Conservation (phyloP, 2,329 filamentous ascomycete genomes). For the Cercospora berteroae region DNA sequence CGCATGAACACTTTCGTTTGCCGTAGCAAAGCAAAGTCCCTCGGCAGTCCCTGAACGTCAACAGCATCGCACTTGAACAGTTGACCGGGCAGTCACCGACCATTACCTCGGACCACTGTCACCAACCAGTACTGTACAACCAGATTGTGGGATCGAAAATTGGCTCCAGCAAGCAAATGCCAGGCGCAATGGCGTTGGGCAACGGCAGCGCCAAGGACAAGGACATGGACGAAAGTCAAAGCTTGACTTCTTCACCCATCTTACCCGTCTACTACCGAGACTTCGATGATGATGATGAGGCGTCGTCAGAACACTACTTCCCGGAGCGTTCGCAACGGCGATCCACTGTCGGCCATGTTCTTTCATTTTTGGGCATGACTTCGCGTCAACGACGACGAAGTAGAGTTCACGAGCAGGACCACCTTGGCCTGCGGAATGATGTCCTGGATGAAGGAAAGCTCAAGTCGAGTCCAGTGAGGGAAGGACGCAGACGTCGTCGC, state of each 20-base stretch:
- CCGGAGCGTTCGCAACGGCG: not conserved
- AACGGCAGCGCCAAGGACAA: not conserved
- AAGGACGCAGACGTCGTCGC: conserved; percentile 17
- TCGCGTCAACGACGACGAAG: conserved; percentile 2
- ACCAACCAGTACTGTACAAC: not conserved
- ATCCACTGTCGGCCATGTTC: conserved; percentile 5
- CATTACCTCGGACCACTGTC: not conserved
- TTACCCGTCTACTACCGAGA: conserved; percentile 15
- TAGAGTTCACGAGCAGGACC: conserved; percentile 13
- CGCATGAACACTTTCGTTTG: not conserved
- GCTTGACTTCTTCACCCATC: conserved; percentile 8
- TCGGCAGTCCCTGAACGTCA: not conserved
- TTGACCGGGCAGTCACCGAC: not conserved
- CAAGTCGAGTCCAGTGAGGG: conserved; percentile 13
- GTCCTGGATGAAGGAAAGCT: conserved; percentile 13
- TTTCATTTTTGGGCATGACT: conserved; percentile 12
- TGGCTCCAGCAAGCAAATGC: not conserved
- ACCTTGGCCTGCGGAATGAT: conserved; percentile 15
- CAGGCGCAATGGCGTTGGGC: not conserved
- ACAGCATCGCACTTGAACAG: not conserved
- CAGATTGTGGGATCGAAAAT: not conserved
- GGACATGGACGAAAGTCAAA: conserved; percentile 11
- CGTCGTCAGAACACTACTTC: conserved; percentile 9
- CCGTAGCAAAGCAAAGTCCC: not conserved
- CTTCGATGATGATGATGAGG: conserved; percentile 16